Conservation (phyloP, 2,329 filamentous ascomycete genomes). For the Teratosphaeria pseudoeucalypti region DNA sequence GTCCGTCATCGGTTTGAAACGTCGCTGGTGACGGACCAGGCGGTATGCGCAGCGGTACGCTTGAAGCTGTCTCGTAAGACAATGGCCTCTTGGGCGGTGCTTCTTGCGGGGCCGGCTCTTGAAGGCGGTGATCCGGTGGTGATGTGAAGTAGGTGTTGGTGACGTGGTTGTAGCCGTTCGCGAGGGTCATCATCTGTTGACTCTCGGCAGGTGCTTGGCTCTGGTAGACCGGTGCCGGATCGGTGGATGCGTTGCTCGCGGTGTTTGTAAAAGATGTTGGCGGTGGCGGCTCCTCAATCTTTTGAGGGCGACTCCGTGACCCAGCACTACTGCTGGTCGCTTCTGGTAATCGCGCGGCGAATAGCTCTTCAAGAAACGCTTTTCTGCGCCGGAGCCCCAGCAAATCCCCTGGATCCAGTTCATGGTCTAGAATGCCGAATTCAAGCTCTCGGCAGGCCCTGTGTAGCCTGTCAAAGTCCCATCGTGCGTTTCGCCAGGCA, state of each 20-base stretch:
- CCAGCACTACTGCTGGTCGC: background rate
- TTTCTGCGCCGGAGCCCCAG: background rate
- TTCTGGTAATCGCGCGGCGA: background rate
- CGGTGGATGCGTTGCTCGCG: background rate
- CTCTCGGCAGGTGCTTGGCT: background rate
- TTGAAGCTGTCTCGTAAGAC: conserved; percentile 2
- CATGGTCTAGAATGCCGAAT: conserved; percentile 1
- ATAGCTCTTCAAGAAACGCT: conserved; percentile 3
- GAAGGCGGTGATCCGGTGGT: background rate
- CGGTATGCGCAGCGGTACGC: conserved; percentile 1
- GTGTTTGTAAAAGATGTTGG: background rate
- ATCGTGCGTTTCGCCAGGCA: conserved; percentile 3
- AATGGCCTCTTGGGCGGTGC: conserved; percentile 2
- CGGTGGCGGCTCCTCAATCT: background rate
- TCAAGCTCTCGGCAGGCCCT: conserved; percentile 6
- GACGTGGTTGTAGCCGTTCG: background rate
- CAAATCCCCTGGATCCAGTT: background rate
- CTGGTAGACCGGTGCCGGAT: background rate
- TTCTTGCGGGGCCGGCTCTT: background rate
- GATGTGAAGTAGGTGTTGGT: background rate
- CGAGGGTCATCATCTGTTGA: background rate
- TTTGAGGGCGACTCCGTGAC: background rate
- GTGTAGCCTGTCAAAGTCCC: conserved; percentile 5
- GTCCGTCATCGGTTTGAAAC: background rate
- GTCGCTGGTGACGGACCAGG: conserved; percentile 2